Conservation (phyloP, 352 stramenopile genomes). For the Pythium plurisporium region DNA sequence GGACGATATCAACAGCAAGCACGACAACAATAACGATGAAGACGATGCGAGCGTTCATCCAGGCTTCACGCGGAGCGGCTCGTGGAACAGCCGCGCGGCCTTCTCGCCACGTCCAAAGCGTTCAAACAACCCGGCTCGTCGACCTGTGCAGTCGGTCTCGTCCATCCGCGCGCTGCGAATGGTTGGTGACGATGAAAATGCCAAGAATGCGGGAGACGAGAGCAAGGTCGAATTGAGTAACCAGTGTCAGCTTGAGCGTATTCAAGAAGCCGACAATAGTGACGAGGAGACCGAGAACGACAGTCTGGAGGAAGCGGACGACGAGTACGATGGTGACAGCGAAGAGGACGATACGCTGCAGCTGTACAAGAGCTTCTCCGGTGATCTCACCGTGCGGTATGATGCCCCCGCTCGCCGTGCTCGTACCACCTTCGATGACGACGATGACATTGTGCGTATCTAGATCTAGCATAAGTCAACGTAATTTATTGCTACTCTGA, state of each 20-base stretch:
- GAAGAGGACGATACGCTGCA: constrained; percentile 14
- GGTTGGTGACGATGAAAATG: not conserved
- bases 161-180: constrained; percentile 1
- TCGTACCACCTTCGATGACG: constrained; percentile 21
- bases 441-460: constrained; percentile 21
- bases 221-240: constrained; percentile 14
- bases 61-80: constrained; percentile 4
- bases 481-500: not conserved
- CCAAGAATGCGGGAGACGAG: constrained; percentile 7
- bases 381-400: constrained; percentile 35
- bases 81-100: constrained; percentile 7
- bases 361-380: constrained; percentile 29
- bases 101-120: constrained; percentile 19
- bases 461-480: not conserved
- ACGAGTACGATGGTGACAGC: constrained; percentile 17
- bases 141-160: constrained; percentile 10
- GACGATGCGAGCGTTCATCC: constrained; percentile 1
- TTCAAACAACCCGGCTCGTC: not conserved
- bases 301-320: constrained; percentile 17
- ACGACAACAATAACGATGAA: constrained; percentile 3
- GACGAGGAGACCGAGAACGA: constrained; percentile 20
- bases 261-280: constrained; percentile 12
- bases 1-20: too few relatives aligned
- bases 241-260: constrained; percentile 16
- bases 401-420: constrained; percentile 25